phyloP scores from a whole-genome alignment of 352 stramenopile species.

The Globisporangium emineosum region DNA sequence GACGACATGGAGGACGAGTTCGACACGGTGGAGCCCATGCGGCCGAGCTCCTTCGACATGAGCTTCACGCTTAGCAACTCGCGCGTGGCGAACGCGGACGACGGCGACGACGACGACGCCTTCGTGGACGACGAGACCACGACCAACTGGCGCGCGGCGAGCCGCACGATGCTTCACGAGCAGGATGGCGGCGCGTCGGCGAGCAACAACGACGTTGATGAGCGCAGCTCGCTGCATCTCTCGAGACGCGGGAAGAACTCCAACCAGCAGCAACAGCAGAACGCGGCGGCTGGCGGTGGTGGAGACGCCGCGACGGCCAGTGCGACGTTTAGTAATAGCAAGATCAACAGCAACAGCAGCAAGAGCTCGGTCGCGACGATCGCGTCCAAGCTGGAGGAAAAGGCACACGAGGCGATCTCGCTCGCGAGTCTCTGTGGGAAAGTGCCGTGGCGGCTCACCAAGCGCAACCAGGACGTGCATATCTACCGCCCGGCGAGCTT shows the following conservation, averaged over 20 bases:
- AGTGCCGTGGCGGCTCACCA: constrained; percentile 62
- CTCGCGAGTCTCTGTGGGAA: constrained; percentile 54
- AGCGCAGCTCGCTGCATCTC: constrained; percentile 14
- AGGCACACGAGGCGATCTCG: constrained; percentile 63
- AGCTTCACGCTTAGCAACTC: constrained; percentile 76
- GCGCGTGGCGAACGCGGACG: constrained; percentile 23
- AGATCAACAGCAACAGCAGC: constrained; percentile 14
- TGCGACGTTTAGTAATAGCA: constrained; percentile 17
- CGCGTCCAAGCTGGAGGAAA: constrained; percentile 64
- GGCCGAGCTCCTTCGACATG: constrained; percentile 87
- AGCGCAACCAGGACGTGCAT: constrained; percentile 81
- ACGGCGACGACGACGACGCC: constrained; percentile 22
- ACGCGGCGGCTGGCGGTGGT: background rate
- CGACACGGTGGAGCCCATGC: constrained; percentile 81
- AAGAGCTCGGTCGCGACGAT: constrained; percentile 48
- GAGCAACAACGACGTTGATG: background rate
- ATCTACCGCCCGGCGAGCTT: constrained; percentile 59
- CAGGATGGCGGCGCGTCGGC: background rate
- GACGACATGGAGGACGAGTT: constrained; percentile 79
- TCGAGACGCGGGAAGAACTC: constrained; percentile 9
- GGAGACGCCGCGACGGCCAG: background rate
- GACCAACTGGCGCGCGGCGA: constrained; percentile 16
- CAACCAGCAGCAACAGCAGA: background rate
- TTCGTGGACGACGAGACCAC: constrained; percentile 23
- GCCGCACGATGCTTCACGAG: constrained; percentile 15